Conservation (phyloP, 208 protist species). For the Novymonas esmeraldas region DNA sequence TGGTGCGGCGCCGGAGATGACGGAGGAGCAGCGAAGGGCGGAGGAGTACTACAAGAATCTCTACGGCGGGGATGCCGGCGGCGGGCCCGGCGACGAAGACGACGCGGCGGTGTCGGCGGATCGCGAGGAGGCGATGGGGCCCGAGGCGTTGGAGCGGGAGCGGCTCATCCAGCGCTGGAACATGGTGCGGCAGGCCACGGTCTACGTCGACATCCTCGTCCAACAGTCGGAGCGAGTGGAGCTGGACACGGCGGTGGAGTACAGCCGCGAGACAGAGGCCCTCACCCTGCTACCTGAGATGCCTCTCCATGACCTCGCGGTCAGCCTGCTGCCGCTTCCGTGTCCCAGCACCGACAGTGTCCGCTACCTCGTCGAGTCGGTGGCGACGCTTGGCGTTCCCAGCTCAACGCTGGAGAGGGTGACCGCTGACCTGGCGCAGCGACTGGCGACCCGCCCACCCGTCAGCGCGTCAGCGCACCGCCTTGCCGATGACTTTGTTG, state of each 20-base stretch:
- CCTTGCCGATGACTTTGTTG: slow-evolving; percentile 11
- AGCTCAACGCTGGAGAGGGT: slow-evolving; percentile 15
- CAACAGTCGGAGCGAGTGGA: slow-evolving; percentile 79
- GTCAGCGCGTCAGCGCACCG: background rate
- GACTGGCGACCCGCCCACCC: slow-evolving; percentile 9
- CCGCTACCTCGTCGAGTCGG: slow-evolving; percentile 54
- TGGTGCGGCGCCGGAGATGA: slow-evolving; percentile 2
- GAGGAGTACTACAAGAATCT: slow-evolving; percentile 31
- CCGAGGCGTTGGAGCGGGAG: slow-evolving; percentile 53
- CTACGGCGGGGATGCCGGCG: slow-evolving; percentile 17
- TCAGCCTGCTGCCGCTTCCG: slow-evolving; percentile 58
- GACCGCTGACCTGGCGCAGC: slow-evolving; percentile 9
- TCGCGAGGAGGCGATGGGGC: slow-evolving; percentile 17
- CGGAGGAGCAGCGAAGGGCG: slow-evolving; percentile 19
- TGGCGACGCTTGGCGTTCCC: slow-evolving; percentile 18
- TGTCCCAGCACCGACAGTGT: slow-evolving; percentile 39
- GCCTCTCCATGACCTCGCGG: slow-evolving; percentile 31
- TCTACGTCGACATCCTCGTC: slow-evolving; percentile 79
- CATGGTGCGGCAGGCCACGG: slow-evolving; percentile 55
- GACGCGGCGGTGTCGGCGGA: background rate
- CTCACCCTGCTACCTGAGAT: slow-evolving; percentile 69
- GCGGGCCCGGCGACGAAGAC: background rate
- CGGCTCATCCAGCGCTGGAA: slow-evolving; percentile 57
- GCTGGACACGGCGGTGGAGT: slow-evolving; percentile 58
- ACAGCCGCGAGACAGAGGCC: slow-evolving; percentile 66